A percentile compares a stretch with the other conserved stretches of the same genome.
phyloP scores from a whole-genome alignment of 2,329 filamentous ascomycete species.

The Trichoderma sp. region DNA sequence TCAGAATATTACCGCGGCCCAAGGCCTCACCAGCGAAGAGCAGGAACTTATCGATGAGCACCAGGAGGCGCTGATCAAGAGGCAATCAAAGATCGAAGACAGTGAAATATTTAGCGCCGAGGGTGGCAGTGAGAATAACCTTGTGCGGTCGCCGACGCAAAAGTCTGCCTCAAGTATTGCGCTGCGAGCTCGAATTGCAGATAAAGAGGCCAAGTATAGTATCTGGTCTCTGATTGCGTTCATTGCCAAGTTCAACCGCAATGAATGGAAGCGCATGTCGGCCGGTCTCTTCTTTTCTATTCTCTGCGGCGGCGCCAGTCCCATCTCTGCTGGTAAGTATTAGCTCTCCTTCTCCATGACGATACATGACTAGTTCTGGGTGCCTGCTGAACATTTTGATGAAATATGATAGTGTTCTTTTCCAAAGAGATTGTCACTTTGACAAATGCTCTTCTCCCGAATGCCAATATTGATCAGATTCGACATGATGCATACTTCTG shows the following conservation, averaged over 20 bases:
- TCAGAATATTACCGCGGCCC: slow-evolving; percentile 71
- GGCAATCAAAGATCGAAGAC: slow-evolving; percentile 42
- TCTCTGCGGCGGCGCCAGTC: slow-evolving; percentile 79
- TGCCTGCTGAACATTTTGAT: not conserved
- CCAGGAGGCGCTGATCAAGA: slow-evolving; percentile 51
- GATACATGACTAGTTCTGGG: not conserved
- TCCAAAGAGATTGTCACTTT: slow-evolving; percentile 80
- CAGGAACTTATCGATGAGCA: slow-evolving; percentile 49
- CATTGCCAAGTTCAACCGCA: slow-evolving; percentile 74
- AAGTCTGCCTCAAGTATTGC: slow-evolving; percentile 68
- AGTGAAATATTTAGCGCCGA: slow-evolving; percentile 53
- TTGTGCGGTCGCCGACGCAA: slow-evolving; percentile 54
- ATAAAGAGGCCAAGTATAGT: slow-evolving; percentile 58
- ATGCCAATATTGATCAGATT: slow-evolving; percentile 54
- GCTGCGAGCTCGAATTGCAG: slow-evolving; percentile 54
- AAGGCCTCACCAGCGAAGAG: slow-evolving; percentile 52
- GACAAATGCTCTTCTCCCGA: slow-evolving; percentile 50
- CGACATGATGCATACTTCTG: slow-evolving; percentile 77
- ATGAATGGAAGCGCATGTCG: slow-evolving; percentile 70
- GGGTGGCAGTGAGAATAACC: slow-evolving; percentile 58
- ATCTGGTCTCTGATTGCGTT: slow-evolving; percentile 76
- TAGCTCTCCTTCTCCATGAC: too few species aligned
- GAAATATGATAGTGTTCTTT: slow-evolving; percentile 62
- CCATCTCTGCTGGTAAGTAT: slow-evolving; percentile 42
- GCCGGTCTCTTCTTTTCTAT: slow-evolving; percentile 70